phyloP scores from a whole-genome alignment of 352 stramenopile genomes.

The Globisporangium sylvaticum region DNA sequence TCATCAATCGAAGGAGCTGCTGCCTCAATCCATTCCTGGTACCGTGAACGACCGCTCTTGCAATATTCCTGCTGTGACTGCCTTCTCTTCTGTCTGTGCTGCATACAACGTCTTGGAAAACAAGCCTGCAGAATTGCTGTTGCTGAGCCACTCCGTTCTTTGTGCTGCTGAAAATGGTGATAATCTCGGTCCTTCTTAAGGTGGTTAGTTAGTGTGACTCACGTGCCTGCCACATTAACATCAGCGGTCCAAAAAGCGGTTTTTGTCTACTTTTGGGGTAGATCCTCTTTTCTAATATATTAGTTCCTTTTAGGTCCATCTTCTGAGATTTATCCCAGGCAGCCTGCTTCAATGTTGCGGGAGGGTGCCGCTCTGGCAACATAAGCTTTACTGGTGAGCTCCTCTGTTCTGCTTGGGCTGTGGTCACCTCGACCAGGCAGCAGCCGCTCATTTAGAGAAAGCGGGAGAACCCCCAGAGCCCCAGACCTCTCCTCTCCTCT shows the following conservation, averaged over 20 bases:
- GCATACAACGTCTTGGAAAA: too few relatives aligned
- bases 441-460: conserved; percentile 8
- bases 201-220: too few relatives aligned
- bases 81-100: too few relatives aligned
- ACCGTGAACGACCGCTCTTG: too few relatives aligned
- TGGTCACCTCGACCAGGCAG: neutral
- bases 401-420: conserved; percentile 22
- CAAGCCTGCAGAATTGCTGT: too few relatives aligned
- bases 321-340: neutral
- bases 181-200: too few relatives aligned
- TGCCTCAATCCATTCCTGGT: too few relatives aligned
- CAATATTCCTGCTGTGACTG: too few relatives aligned
- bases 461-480: conserved; percentile 17
- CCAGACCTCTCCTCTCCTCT: conserved; percentile 18
- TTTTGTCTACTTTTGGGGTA: neutral
- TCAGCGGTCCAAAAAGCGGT: neutral
- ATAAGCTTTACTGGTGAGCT: conserved; percentile 12
- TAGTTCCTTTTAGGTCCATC: neutral
- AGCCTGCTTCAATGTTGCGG: conserved; percentile 8
- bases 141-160: too few relatives aligned
- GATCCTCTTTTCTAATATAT: neutral
- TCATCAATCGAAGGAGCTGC: too few relatives aligned
- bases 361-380: conserved; percentile 3
- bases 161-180: neutral
- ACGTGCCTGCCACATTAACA: too few relatives aligned